Conservation (phyloP, 2,329 filamentous ascomycete species). For the Neonectria coccinea region DNA sequence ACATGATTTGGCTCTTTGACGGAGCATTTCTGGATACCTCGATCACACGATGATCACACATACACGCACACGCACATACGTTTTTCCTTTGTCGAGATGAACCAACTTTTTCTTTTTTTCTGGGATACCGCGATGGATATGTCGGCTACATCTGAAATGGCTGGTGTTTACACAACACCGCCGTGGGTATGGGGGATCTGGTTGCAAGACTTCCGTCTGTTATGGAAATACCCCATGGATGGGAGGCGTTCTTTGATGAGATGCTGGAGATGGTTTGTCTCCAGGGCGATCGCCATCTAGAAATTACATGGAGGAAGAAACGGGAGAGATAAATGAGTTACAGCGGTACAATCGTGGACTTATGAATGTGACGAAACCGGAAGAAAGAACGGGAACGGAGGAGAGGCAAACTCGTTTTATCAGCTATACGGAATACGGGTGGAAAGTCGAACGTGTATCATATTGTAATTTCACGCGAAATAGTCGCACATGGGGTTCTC, state of each 20-base stretch:
- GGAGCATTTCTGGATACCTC: constrained; percentile 40
- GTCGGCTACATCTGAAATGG: constrained; percentile 32
- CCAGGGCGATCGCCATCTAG: background rate
- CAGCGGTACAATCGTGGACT: constrained; percentile 8
- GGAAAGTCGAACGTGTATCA: constrained; percentile 41
- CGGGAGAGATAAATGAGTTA: constrained; percentile 15
- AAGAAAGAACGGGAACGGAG: constrained; percentile 19
- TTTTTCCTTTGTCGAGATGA: constrained; percentile 45
- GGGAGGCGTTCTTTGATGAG: constrained; percentile 23
- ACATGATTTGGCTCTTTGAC: constrained; percentile 17
- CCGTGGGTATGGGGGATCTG: constrained; percentile 10
- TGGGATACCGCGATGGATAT: constrained; percentile 31
- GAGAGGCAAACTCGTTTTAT: constrained; percentile 21
- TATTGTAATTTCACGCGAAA: constrained; percentile 44
- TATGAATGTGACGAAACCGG: constrained; percentile 28
- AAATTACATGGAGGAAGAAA: constrained; percentile 5
- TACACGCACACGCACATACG: constrained; percentile 30
- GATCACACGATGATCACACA: constrained; percentile 39
- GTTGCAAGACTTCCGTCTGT: constrained; percentile 11
- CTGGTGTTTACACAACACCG: constrained; percentile 11
- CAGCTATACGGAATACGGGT: constrained; percentile 19
- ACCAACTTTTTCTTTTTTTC: constrained; percentile 25
- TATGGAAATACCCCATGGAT: constrained; percentile 26
- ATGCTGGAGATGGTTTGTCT: constrained; percentile 12
- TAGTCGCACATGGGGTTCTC: constrained; percentile 33